A percentile compares a stretch with the other conserved stretches of the same genome.
phyloP scores from a whole-genome alignment of 2,329 filamentous ascomycete species.

The Colletotrichum horii region DNA sequence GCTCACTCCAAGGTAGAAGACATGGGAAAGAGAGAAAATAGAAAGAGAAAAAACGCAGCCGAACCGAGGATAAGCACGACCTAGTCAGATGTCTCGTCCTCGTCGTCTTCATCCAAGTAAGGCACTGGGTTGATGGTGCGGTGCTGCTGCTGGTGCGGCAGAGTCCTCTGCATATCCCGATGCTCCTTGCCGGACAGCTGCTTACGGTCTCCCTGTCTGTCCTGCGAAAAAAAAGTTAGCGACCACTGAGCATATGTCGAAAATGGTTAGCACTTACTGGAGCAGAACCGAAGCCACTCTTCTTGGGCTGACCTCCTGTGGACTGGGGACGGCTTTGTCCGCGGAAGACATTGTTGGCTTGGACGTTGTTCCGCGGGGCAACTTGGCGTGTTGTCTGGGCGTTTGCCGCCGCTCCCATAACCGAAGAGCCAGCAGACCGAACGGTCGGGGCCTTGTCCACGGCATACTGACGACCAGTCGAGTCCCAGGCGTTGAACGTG shows the following conservation, averaged over 20 bases:
- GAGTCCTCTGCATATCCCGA: neutral
- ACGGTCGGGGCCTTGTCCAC: constrained; percentile 28
- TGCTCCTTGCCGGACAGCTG: constrained; percentile 10
- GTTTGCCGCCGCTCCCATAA: neutral
- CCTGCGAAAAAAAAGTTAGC: neutral
- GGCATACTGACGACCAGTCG: constrained; percentile 26
- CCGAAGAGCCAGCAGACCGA: neutral
- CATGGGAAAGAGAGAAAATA: neutral
- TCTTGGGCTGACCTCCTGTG: neutral
- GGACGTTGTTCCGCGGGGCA: neutral
- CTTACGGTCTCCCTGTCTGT: constrained; percentile 6
- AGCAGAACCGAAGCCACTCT: neutral
- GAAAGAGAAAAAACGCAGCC: neutral
- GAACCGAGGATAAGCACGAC: neutral
- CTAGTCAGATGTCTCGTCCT: constrained; percentile 3
- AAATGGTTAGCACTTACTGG: neutral
- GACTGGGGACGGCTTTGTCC: neutral
- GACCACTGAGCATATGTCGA: neutral
- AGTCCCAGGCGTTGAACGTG: constrained; percentile 32
- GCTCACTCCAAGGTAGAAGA: neutral
- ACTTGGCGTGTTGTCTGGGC: neutral
- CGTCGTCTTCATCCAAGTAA: neutral
- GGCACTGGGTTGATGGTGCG: neutral
- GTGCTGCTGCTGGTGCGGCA: neutral
- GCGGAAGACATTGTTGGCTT: neutral